Base-by-base conservation (phyloP, 1,139 yeast genomes). In the Kurtzmaniella quercitrusa region DNA sequence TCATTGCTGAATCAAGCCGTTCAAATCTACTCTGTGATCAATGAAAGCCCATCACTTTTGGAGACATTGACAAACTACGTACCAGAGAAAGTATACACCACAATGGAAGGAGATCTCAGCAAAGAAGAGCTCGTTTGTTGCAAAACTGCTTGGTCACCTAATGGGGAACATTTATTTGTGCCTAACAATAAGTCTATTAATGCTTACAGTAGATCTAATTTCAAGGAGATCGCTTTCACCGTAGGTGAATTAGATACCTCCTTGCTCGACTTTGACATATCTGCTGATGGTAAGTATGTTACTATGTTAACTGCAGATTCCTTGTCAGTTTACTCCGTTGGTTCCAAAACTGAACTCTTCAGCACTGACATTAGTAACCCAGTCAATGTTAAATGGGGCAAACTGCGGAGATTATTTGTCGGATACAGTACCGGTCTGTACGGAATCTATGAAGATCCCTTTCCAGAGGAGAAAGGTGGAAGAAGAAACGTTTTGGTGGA, bases 1-100 rank as follows among this genome's bases (percentile, higher is more conserved):
- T 74, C 89, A 14, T 72, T 84, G 42, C 68, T 86, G 8, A 84
- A 80, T 60, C 95, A 96, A 9, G 71, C 69, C 34, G 63, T 88
- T 20, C 75, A 78, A 37, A 66, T 93, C 38, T 87, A 74, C 55
- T 82, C 88, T 0, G 74, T 84, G 28, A 72, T 63, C 35, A 70
- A 69, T 47, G 77, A 71, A 50, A 51, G 51, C 19, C 73, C 72
- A 9, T 59, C 53, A 36, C 53, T 68, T 39, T 48, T 66, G 11
- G 65, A 77, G 38, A 68, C 75, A 1, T 58, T 84, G 14, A 55
- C 65, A 2, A 71, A 67, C 20, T 65, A 65, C 30, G 57, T 78
- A 18, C 65, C 71, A 2, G 40, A 47, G 3, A 71, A 70, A 44
- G 55, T 63, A 11, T 55, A 65, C 45, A 55, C 66, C 3, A 68